These are phyloP conservation scores for Pythium periplocum DNA, from an alignment of 352 stramenopile genomes.

Conservation along the genomic window DNA sequence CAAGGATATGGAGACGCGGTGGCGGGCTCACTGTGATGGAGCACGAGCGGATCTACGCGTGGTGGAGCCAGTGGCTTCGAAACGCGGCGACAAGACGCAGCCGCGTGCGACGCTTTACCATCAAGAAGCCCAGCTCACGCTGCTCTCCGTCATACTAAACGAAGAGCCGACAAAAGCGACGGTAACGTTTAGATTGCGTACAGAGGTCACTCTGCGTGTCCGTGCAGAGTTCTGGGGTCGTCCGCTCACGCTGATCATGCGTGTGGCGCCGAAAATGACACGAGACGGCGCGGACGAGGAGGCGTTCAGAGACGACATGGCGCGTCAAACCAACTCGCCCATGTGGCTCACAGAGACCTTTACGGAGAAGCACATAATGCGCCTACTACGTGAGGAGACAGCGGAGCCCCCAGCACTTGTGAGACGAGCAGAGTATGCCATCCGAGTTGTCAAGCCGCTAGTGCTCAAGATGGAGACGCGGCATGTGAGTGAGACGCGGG, in stretches of 20 bases:
- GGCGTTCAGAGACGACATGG: no score
- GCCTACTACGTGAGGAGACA: slow-evolving; percentile 40
- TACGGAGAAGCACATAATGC: slow-evolving; percentile 29
- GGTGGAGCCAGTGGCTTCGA: slow-evolving; percentile 15
- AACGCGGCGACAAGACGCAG: neutral
- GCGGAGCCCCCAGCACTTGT: slow-evolving; percentile 33
- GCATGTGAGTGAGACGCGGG: slow-evolving; percentile 25
- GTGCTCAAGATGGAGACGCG: slow-evolving; percentile 53
- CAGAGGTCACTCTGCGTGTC: slow-evolving; percentile 51
- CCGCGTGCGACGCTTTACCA: slow-evolving; percentile 39
- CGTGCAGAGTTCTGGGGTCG: slow-evolving; percentile 57
- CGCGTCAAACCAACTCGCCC: no score
- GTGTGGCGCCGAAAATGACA: slow-evolving; percentile 31
- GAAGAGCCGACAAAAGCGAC: slow-evolving; percentile 1
- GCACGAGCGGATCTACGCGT: slow-evolving; percentile 51
- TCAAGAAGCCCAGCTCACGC: slow-evolving; percentile 46
- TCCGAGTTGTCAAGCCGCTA: slow-evolving; percentile 50
- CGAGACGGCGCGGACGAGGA: slow-evolving; percentile 8
- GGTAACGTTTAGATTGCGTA: slow-evolving; percentile 26
- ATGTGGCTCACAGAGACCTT: slow-evolving; percentile 27
- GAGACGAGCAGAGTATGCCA: slow-evolving; percentile 36
- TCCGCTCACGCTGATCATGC: slow-evolving; percentile 42
- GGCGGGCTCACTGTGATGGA: slow-evolving; percentile 35
- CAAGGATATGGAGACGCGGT: slow-evolving; percentile 22
- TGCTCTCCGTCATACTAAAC: slow-evolving; percentile 10